Conservation (phyloP, 805 yeast genomes). For the Lipomyces mesembrius region DNA sequence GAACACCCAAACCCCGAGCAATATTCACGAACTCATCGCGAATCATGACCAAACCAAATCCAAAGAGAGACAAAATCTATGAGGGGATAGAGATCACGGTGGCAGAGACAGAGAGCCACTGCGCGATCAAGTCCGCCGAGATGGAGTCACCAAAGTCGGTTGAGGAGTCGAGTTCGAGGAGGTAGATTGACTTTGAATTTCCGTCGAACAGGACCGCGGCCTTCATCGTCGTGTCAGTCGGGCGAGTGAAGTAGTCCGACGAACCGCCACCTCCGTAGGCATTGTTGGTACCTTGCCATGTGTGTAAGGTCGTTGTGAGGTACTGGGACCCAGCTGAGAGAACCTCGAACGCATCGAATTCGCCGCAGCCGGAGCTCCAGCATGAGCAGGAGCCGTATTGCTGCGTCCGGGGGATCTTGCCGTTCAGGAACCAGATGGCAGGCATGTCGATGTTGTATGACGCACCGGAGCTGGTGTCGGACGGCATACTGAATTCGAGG, state of each 20-base stretch:
- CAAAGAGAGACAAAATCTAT: not conserved
- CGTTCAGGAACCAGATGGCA: constrained; percentile 94
- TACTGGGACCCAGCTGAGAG: constrained; percentile 74
- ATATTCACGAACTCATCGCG: not conserved
- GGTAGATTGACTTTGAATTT: constrained; percentile 54
- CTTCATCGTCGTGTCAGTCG: constrained; percentile 73
- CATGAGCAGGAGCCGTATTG: constrained; percentile 97
- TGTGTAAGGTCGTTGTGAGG: constrained; percentile 76
- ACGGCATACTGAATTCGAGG: constrained; percentile 94
- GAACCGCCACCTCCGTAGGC: constrained; percentile 76
- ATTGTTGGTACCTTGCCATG: constrained; percentile 72
- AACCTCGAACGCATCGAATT: constrained; percentile 91
- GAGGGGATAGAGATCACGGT: constrained; percentile 28
- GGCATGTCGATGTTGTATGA: constrained; percentile 88
- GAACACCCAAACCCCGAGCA: not conserved
- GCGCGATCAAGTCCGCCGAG: constrained; percentile 46
- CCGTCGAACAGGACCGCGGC: constrained; percentile 85
- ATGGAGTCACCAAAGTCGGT: constrained; percentile 60
- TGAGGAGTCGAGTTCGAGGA: constrained; percentile 58
- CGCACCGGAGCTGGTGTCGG: constrained; percentile 55
- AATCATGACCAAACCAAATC: not conserved
- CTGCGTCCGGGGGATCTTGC: constrained; percentile 92
- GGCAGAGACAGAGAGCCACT: constrained; percentile 48
- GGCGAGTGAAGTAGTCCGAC: constrained; percentile 85
- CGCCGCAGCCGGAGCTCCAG: constrained; percentile 98